Base-by-base conservation (phyloP, 2,329 filamentous ascomycete genomes). In the Cytospora leucostoma region DNA sequence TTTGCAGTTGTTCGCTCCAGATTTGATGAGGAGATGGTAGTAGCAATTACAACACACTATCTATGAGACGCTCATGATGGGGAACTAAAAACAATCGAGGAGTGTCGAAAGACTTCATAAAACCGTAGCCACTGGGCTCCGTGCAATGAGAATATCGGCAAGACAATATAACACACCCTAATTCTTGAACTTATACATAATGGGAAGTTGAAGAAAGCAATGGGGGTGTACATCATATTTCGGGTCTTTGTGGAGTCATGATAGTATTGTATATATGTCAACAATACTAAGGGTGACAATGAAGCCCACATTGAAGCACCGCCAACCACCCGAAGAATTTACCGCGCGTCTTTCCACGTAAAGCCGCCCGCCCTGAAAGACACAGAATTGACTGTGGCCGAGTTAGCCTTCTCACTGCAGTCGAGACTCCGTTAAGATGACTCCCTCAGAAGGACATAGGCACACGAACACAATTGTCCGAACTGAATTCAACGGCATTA, bases 241-340 rank as follows among this genome's bases (percentile, higher is more conserved):
- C 11, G 33, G 21, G 47, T 53, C 59, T 33, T 61, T 61, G 51
- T 55, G 37, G 15, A 32, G 51, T 33, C 15, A 40, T 49, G 38
- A 11, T 27, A 49, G 37, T 52, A 61, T 61, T 61, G 59, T 61
- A 53, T 15, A 47, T 17, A 12, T 32, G 32, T 12, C 15, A 10
- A 61, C 35, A 61, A 61, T 61, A 37, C 51, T 35, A 61, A 55
- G 40, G 17, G 19, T 2, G 19, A 19, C 37, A 38, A 61, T 21
- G 27, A 12, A 19, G 27, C 27, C 44, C 21, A 19, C 44, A 10
- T 50, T 19, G 40, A 32, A 61, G 59, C 51, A 35, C 51, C 51
- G 33, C 52, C 59, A 49, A n/a, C 35, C 10, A 21, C 7, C 49
- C 15, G 34, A 12, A 35, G 15, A 2, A n/a, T 27, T 33, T 40